These are phyloP conservation scores for Populus tremula DNA, from an alignment of 345 rosid species.

Conservation along the genomic window DNA sequence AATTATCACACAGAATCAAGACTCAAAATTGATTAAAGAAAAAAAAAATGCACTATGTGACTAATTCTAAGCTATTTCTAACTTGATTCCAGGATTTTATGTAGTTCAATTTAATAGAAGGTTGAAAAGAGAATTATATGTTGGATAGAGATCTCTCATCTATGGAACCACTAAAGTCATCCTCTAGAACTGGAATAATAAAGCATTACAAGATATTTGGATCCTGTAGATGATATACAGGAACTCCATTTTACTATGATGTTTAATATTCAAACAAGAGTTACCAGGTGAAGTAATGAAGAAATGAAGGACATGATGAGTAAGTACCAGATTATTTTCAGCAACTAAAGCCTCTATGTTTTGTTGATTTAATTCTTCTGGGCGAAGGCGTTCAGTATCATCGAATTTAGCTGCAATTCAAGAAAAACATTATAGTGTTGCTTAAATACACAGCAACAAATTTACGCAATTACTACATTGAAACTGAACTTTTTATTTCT, in stretches of 20 bases:
- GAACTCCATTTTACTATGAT: neutral
- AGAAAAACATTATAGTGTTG: constrained; percentile 17
- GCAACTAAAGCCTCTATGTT: constrained; percentile 98
- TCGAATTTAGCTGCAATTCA: constrained; percentile 56
- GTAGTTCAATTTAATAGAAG: constrained; percentile 1
- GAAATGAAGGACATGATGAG: neutral
- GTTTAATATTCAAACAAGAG: neutral
- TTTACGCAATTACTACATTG: too few relatives aligned
- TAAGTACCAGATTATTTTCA: constrained; percentile 82
- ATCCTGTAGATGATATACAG: neutral
- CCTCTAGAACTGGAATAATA: constrained; percentile 5
- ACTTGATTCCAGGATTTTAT: neutral
- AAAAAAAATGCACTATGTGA: neutral
- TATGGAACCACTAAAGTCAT: constrained; percentile 4
- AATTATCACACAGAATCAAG: constrained; percentile 13
- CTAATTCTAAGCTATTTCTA: neutral
- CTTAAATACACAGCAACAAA: neutral
- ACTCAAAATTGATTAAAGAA: neutral
- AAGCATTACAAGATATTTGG: neutral
- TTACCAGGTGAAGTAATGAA: neutral
- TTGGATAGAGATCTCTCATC: neutral
- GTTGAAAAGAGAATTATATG: too few relatives aligned
- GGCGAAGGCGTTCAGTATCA: constrained; percentile 90
- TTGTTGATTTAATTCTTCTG: constrained; percentile 96
- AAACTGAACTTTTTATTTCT: too few relatives aligned